Conservation (phyloP, 2,329 filamentous ascomycete genomes). For the Trichoderma atroviride region DNA sequence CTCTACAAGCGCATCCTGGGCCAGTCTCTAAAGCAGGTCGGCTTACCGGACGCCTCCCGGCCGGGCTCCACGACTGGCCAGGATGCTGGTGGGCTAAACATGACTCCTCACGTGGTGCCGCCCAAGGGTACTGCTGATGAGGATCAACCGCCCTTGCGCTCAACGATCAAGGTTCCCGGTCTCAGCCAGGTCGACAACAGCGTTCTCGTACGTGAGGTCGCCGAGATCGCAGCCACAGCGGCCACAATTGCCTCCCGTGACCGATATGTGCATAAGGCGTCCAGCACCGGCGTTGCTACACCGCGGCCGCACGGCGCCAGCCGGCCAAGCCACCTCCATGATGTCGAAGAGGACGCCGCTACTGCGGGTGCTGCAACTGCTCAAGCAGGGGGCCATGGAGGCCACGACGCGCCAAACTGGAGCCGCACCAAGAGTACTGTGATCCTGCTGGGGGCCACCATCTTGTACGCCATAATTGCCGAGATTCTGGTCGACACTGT, state of each 20-base stretch:
- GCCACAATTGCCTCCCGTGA: conserved; percentile 85
- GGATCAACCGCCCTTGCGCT: conserved; percentile 40
- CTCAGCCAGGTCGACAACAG: conserved; percentile 83
- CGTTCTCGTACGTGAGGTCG: conserved; percentile 79
- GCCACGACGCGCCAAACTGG: conserved; percentile 99
- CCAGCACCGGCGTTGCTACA: conserved; percentile 35
- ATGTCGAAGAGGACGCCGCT: conserved; percentile 50
- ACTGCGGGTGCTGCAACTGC: conserved; percentile 39
- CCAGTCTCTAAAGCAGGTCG: conserved; percentile 84
- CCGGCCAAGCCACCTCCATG: conserved; percentile 45
- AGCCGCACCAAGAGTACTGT: conserved; percentile 86
- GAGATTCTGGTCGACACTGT: conserved; percentile 97
- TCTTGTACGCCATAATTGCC: conserved; percentile 94
- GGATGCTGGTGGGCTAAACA: conserved; percentile 40
- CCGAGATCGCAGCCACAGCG: conserved; percentile 90
- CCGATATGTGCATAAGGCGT: conserved; percentile 47
- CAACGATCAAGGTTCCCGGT: conserved; percentile 58
- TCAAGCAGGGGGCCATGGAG: conserved; percentile 57
- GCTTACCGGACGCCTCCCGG: conserved; percentile 56
- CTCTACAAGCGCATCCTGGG: conserved; percentile 92
- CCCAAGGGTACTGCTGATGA: conserved; percentile 59
- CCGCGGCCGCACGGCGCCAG: conserved; percentile 38
- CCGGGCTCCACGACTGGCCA: conserved; percentile 43
- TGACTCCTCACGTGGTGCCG: conserved; percentile 74
- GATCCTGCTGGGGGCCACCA: conserved; percentile 83